Evolutionary conservation across 2,329 filamentous ascomycete species (phyloP), one percentile per base, ranked within the genome.

Genomic region (Aaosphaeria arxii): DNA sequence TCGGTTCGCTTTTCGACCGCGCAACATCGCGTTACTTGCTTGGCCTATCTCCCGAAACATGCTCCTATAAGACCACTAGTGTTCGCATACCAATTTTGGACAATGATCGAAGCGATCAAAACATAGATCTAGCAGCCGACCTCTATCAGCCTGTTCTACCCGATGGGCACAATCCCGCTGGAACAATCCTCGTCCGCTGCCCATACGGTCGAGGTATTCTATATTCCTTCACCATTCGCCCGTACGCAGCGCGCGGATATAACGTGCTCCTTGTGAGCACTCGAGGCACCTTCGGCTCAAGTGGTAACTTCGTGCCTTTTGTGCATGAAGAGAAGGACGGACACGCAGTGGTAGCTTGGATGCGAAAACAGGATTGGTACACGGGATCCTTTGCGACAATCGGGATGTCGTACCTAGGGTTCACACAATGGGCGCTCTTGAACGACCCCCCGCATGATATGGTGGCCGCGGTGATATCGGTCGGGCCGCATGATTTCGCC

Each of bases 221-320:
- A 9, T n/a, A 41, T 7, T 9, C 43, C 1, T 35, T 30, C 28
- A 30, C 45, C 24, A 36, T 36, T 4, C 43, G 47, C 42, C 2
- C 32, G 6, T 53, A 39, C 35, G 51, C 54, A 7, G 40, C 54
- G n/a, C 51, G 51, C 6, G 49, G 54, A 5, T 54, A 54, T 42
- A 42, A 50, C 30, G 36, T 42, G 9, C 48, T 54, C 5, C 40
- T 49, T n/a, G 49, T 52, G 7, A 54, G 51, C 31, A 47, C 45
- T 42, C 51, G 54, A 41, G 54, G 54, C 9, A 54, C 51, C 7
- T 54, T 52, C 44, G 46, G 46, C 28, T 56, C 54, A 33, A 49
- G 43, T 11, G 49, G 49, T 5, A 42, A 47, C 2, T 54, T 54
- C 30, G 47, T 51, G 33, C 42, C 49, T 7, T 56, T 40, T 11